phyloP scores from a whole-genome alignment of 169 alveolate genomes.

The Eimeria praecox region DNA sequence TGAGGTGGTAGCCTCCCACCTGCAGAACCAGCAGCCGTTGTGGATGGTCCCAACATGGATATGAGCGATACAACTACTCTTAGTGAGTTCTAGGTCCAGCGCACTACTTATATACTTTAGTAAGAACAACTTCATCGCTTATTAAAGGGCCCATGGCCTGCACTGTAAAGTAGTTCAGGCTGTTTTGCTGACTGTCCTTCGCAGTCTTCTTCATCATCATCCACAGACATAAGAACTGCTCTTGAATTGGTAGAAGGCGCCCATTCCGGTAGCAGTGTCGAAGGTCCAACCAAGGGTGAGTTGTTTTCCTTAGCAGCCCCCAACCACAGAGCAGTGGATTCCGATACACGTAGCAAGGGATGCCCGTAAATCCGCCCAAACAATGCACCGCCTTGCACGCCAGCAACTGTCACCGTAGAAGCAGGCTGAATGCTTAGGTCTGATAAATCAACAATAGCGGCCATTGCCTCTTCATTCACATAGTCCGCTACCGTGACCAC shows the following conservation, averaged over 20 bases:
- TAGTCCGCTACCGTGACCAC: conserved; percentile 55
- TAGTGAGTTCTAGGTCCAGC: neutral
- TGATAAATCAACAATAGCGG: conserved; percentile 24
- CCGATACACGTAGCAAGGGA: conserved; percentile 50
- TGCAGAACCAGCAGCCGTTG: conserved; percentile 60
- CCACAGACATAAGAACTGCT: conserved; percentile 30
- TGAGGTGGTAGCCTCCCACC: conserved; percentile 64
- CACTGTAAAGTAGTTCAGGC: neutral
- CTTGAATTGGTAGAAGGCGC: neutral
- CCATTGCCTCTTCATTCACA: conserved; percentile 14
- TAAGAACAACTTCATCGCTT: neutral
- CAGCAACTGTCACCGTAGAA: conserved; percentile 22
- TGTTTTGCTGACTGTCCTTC: conserved; percentile 54
- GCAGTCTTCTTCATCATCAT: conserved; percentile 30
- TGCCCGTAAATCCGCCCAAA: conserved; percentile 57
- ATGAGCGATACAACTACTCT: neutral
- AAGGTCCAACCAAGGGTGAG: conserved; percentile 44
- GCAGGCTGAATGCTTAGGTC: neutral
- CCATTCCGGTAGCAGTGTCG: conserved; percentile 60
- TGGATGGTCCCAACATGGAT: neutral
- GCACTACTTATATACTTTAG: neutral
- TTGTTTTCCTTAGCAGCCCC: conserved; percentile 15
- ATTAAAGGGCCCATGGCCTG: neutral
- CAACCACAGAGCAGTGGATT: conserved; percentile 39
- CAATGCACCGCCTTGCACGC: conserved; percentile 55